These are phyloP conservation scores for Puccinia coronata DNA, from an alignment of 1,284 basidiomycete genomes.

Conservation along the genomic window DNA sequence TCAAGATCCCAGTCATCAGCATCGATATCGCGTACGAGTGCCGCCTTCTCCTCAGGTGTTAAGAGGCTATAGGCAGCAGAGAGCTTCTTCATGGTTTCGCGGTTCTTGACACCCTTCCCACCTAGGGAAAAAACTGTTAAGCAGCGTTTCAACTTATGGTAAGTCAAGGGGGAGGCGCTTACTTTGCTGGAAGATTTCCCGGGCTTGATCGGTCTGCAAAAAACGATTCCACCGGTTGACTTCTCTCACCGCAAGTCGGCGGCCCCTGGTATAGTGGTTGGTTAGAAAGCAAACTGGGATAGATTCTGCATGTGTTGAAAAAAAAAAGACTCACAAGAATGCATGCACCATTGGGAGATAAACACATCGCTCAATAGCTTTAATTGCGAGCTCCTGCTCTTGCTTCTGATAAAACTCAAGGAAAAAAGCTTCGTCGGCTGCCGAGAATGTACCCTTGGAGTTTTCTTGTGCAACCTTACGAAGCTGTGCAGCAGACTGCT, in stretches of 20 bases:
- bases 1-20: background rate
- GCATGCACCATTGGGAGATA: background rate
- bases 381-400: background rate
- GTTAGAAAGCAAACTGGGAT: background rate
- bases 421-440: background rate
- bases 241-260: background rate
- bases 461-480: background rate
- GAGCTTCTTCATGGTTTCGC: background rate
- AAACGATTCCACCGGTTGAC: background rate
- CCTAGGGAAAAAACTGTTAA: background rate
- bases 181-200: background rate
- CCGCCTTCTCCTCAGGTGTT: background rate
- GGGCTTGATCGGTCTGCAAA: background rate
- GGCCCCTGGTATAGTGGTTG: background rate
- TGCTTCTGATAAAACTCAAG: background rate
- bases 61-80: background rate
- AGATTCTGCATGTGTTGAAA: background rate
- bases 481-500: background rate
- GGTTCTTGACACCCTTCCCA: background rate
- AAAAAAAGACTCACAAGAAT: background rate
- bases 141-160: no score
- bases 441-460: background rate
- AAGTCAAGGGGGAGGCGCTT: background rate
- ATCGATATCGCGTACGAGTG: background rate
- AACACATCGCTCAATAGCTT: background rate